Evolutionary conservation across 2,329 filamentous ascomycete species (phyloP).

Genomic region (Venturia pyrina): DNA sequence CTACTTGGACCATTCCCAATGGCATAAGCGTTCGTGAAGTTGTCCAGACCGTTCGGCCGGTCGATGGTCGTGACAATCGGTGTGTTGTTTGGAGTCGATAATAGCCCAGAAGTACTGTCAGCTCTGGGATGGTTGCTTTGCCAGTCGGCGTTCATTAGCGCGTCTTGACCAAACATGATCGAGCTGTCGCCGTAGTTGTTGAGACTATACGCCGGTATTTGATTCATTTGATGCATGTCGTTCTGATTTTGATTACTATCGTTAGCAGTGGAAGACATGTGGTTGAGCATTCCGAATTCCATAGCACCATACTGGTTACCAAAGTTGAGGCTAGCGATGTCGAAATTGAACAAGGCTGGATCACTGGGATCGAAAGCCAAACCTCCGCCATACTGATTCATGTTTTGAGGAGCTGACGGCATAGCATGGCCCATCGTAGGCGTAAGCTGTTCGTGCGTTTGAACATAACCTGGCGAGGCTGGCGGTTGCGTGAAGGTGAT

Average conservation of each 20-base stretch:
- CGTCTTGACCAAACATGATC: slow-evolving; percentile 31
- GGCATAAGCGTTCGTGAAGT: slow-evolving; percentile 47
- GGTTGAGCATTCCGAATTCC: slow-evolving; percentile 91
- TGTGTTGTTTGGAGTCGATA: slow-evolving; percentile 33
- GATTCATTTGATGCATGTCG: slow-evolving; percentile 20
- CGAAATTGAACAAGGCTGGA: slow-evolving; percentile 88
- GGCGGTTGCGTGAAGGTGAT: slow-evolving; percentile 64
- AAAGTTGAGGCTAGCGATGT: slow-evolving; percentile 88
- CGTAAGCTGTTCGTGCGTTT: slow-evolving; percentile 27
- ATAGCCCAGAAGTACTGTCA: slow-evolving; percentile 28
- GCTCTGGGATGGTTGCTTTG: slow-evolving; percentile 30
- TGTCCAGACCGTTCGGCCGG: slow-evolving; percentile 23
- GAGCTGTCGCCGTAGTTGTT: not conserved
- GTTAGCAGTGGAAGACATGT: slow-evolving; percentile 82
- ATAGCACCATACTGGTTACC: slow-evolving; percentile 92
- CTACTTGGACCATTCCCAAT: slow-evolving; percentile 49
- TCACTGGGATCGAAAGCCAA: slow-evolving; percentile 82
- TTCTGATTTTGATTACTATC: slow-evolving; percentile 22
- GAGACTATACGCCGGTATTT: slow-evolving; percentile 5
- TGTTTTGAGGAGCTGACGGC: slow-evolving; percentile 38
- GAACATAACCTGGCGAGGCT: slow-evolving; percentile 58
- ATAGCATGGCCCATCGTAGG: slow-evolving; percentile 19
- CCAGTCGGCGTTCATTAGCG: slow-evolving; percentile 24
- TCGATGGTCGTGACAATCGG: slow-evolving; percentile 27
- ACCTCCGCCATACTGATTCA: slow-evolving; percentile 29